Percentiles rank a stretch among this genome's conserved stretches.
Conservation (phyloP, 768 basidiomycete species). For the Termitomyces sp. region DNA sequence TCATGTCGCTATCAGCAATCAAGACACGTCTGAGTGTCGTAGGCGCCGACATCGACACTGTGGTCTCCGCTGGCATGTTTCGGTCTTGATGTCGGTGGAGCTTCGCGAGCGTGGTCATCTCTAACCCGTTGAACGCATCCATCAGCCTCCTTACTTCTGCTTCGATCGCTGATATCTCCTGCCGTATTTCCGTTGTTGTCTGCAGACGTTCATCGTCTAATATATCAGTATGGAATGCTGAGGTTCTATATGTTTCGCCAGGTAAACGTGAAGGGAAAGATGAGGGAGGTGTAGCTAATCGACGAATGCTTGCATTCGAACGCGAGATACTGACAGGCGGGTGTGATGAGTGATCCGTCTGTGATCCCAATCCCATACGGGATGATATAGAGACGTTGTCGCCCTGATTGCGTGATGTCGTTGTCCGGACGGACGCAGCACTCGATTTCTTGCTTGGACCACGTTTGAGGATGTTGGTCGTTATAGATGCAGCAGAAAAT, state of each 20-base stretch:
- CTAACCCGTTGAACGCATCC: slow-evolving; percentile 78
- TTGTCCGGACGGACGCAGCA: slow-evolving; percentile 40
- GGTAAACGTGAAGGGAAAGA: slow-evolving; percentile 40
- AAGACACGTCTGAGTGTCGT: slow-evolving; percentile 28
- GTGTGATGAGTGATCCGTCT: slow-evolving; percentile 21
- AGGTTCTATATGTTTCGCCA: slow-evolving; percentile 29
- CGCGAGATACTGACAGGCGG: slow-evolving; percentile 30
- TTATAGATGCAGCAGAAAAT: slow-evolving; percentile 30
- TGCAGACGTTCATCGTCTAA: slow-evolving; percentile 53
- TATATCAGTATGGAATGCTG: slow-evolving; percentile 31
- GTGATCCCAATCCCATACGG: slow-evolving; percentile 23
- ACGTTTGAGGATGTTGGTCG: slow-evolving; percentile 33
- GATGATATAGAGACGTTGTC: slow-evolving; percentile 41
- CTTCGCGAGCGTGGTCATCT: slow-evolving; percentile 60
- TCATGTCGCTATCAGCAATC: slow-evolving; percentile 39
- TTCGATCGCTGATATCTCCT: slow-evolving; percentile 64
- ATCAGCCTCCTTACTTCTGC: slow-evolving; percentile 64
- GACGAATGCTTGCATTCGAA: slow-evolving; percentile 38
- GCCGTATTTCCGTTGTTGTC: slow-evolving; percentile 56
- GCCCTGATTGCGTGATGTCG: slow-evolving; percentile 29
- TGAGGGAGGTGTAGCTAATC: slow-evolving; percentile 51
- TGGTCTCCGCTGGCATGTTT: slow-evolving; percentile 8
- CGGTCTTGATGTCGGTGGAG: slow-evolving; percentile 29
- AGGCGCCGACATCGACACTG: slow-evolving; percentile 25
- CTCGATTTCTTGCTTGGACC: slow-evolving; percentile 44